These are phyloP conservation scores for Suillus subluteus DNA, from an alignment of 768 basidiomycete species.

Conservation along the genomic window DNA sequence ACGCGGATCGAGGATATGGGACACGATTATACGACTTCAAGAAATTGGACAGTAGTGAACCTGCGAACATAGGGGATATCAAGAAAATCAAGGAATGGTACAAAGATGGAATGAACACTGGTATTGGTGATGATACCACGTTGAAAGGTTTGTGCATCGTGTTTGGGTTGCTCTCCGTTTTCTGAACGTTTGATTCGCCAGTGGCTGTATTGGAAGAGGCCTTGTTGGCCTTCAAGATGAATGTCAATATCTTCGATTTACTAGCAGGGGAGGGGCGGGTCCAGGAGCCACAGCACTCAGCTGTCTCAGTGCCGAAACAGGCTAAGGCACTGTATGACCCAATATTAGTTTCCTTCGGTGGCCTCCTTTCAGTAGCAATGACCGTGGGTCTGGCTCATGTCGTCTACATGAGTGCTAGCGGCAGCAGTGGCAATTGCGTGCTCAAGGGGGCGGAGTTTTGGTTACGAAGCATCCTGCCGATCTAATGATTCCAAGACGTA, in stretches of 20 bases:
- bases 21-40: conserved; percentile 72
- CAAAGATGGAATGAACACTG: conserved; percentile 40
- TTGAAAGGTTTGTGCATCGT: conserved; percentile 31
- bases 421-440: background rate
- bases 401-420: background rate
- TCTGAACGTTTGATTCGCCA: conserved; percentile 22
- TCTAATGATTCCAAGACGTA: background rate
- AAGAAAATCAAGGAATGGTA: conserved; percentile 73
- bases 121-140: conserved; percentile 34
- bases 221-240: conserved; percentile 50
- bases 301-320: background rate
- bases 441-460: background rate
- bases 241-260: conserved; percentile 47
- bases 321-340: background rate
- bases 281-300: background rate
- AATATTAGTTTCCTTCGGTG: conserved; percentile 1
- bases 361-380: conserved; percentile 2
- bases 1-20: conserved; percentile 54
- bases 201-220: conserved; percentile 53
- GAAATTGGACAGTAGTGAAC: conserved; percentile 49
- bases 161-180: background rate
- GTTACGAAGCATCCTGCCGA: background rate
- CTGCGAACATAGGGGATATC: conserved; percentile 60
- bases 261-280: conserved; percentile 21
- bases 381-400: conserved; percentile 1